Evolutionary conservation across 768 basidiomycete species (phyloP).

Genomic region (Paxillus ammoniavirescens): DNA sequence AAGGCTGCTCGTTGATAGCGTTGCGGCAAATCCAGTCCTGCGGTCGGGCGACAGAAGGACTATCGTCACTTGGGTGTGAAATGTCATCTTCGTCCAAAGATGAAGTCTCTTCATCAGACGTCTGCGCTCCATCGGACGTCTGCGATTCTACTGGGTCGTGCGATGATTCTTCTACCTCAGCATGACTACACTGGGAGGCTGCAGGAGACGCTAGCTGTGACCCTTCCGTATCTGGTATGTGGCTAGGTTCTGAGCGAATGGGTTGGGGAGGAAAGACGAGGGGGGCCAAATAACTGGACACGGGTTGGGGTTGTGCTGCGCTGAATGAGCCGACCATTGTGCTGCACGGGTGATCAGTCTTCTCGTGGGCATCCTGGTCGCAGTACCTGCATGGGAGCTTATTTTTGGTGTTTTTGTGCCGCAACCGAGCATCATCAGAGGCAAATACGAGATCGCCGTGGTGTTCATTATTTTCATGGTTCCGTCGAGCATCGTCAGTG

Average conservation of each 20-base stretch:
- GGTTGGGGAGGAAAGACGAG: background rate
- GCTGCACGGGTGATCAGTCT: background rate
- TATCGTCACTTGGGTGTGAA: background rate
- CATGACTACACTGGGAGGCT: background rate
- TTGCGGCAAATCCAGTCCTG: background rate
- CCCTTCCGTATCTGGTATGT: background rate
- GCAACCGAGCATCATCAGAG: background rate
- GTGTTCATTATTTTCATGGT: background rate
- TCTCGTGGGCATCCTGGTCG: slow-evolving; percentile 6
- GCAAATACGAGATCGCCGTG: slow-evolving; percentile 11
- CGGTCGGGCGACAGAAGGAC: background rate
- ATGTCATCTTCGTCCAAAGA: too few species aligned
- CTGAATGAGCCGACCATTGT: too few species aligned
- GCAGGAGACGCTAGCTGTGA: background rate
- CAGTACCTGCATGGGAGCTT: slow-evolving; percentile 8
- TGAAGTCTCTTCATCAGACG: background rate
- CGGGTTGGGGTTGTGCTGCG: too few species aligned
- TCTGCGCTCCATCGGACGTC: background rate
- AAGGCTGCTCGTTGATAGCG: background rate
- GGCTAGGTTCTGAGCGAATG: background rate
- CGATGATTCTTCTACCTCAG: too few species aligned
- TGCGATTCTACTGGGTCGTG: too few species aligned
- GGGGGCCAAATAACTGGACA: background rate
- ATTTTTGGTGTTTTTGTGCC: slow-evolving; percentile 16
- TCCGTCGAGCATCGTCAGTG: too few species aligned